Base-by-base conservation (phyloP, 169 alveolate species). In the Eimeria praecox region DNA sequence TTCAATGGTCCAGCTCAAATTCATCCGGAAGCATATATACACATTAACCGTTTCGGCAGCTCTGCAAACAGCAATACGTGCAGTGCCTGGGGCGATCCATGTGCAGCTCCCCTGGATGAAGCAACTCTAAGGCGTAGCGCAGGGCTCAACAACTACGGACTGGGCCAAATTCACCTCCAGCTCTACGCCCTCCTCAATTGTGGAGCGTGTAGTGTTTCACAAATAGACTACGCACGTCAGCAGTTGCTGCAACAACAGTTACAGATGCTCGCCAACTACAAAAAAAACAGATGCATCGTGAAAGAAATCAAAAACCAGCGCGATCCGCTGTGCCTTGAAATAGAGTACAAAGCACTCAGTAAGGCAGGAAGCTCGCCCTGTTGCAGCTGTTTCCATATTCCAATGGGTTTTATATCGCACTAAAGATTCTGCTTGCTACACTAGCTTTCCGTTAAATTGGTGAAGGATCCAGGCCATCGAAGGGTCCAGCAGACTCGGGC, bases 1-100 rank as follows among this genome's bases (percentile, higher is more conserved):
- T 94, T 94, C 96, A 83, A 86, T 80, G 96, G 96, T 83, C 96
- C 96, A n/a, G 85, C 96, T 42, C 93, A 87, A 87, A 87, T 87
- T 44, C 93, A 87, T 64, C 93, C 93, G n/a, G 93, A 87, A 40
- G 93, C 93, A 0, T 87, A 87, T 24, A 87, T 87, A 87, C 93
- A 87, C 59, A 87, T 87, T 4, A 38, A 62, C 44, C 93, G 52
- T 33, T 24, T 33, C 59, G n/a, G 18, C 33, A 87, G 93, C 49
- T 35, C 64, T 64, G 6, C 66, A 27, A 38, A 10, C 80, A 62
- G 71, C 93, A 87, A 27, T 66, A 40, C 69, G 64, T 46, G 62
- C 59, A 35, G 66, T 49, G 27, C 38, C 62, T 87, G 83, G 93
- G 49, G 75, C 30, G 93, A 87, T 46, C 93, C 93, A 35, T 62